Evolutionary conservation across 192 early-diverging fungal species (phyloP).

Genomic region (Funneliformis mosseae): DNA sequence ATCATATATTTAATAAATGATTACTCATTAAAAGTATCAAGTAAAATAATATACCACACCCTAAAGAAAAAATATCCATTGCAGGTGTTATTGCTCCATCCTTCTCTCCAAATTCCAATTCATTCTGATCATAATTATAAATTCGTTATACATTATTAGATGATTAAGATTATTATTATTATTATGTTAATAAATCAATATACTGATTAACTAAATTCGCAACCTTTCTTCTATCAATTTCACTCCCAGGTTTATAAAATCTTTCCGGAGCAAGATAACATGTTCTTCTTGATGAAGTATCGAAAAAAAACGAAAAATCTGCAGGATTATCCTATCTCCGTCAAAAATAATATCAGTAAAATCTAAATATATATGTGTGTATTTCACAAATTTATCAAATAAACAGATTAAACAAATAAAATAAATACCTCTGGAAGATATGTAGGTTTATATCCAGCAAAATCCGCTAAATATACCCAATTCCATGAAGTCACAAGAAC

Average conservation of each 20-base stretch:
- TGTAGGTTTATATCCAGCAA: conserved; percentile 90
- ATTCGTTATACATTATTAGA: not conserved
- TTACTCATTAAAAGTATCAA: not conserved
- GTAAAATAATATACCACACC: conserved; percentile 52
- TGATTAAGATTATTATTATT: not conserved
- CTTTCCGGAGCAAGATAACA: conserved; percentile 97
- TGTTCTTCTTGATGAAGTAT: conserved; percentile 82
- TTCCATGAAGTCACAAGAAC: conserved; percentile 95
- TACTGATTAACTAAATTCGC: not conserved
- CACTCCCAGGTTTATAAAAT: conserved; percentile 77
- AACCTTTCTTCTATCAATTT: conserved; percentile 56
- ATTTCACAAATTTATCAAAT: not conserved
- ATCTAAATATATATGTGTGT: not conserved
- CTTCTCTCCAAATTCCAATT: conserved; percentile 38
- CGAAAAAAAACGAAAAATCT: conserved; percentile 96
- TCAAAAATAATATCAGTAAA: not conserved
- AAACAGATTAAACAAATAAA: not conserved
- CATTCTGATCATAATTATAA: conserved; percentile 31
- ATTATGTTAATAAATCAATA: not conserved
- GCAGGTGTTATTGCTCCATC: conserved; percentile 62
- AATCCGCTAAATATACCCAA: conserved; percentile 89
- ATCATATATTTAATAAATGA: not conserved
- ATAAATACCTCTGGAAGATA: conserved; percentile 78
- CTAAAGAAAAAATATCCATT: conserved; percentile 96
- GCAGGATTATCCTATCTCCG: conserved; percentile 84